Conservation (phyloP, 108 stramenopile species). For the Schizochytrium sp. region DNA sequence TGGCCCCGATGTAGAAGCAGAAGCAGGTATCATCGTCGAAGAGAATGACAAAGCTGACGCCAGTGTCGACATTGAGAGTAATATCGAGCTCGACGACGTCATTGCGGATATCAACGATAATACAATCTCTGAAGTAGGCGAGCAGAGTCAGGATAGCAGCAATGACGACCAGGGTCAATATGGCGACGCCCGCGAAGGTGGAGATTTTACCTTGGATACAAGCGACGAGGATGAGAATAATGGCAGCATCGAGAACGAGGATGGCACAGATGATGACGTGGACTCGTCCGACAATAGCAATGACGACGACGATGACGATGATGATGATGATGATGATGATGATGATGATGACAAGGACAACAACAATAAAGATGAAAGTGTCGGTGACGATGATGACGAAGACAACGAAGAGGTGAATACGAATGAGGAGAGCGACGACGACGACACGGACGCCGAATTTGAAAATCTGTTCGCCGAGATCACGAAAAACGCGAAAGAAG, state of each 20-base stretch:
- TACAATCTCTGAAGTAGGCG: too few relatives aligned
- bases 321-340: neutral
- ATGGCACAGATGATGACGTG: neutral
- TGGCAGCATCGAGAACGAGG: neutral
- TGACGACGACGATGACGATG: neutral
- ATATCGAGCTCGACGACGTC: too few relatives aligned
- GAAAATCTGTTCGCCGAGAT: too few relatives aligned
- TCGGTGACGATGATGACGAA: neutral
- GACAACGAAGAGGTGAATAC: neutral
- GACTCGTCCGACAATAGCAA: neutral
- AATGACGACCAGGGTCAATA: neutral
- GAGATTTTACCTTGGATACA: too few relatives aligned
- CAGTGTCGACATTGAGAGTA: too few relatives aligned
- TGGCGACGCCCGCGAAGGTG: neutral
- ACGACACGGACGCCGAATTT: neutral
- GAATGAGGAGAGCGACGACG: neutral
- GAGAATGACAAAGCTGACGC: too few relatives aligned
- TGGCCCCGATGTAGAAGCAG: too few relatives aligned
- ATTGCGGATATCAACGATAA: too few relatives aligned
- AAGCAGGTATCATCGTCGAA: too few relatives aligned
- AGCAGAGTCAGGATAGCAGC: neutral
- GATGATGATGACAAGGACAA: neutral
- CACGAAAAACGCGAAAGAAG: too few relatives aligned
- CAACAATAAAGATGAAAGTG: neutral
- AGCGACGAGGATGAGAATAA: neutral